Percentiles rank a stretch among this genome's conserved stretches.
Evolutionary conservation across 306 rosid genomes (phyloP).

Genomic region (Cyclanthera cordifolia): DNA sequence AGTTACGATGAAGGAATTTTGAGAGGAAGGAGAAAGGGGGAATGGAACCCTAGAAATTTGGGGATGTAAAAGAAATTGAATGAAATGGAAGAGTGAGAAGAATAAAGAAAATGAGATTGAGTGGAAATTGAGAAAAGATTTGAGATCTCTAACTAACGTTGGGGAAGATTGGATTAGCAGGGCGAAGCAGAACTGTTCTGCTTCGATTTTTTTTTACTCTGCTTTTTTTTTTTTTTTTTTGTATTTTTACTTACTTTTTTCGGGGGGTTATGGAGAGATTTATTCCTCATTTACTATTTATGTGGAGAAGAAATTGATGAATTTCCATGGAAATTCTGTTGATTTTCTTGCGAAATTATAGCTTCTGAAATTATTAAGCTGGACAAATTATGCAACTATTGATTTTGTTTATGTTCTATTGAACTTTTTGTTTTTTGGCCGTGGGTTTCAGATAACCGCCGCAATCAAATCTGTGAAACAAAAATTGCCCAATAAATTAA

Average conservation of each 20-base stretch:
- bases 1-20: constrained; percentile 4
- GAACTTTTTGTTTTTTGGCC: no score
- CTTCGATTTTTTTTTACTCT: background rate
- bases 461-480: no score
- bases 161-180: background rate
- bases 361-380: no score
- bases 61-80: background rate
- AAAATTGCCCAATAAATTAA: no score
- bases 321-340: background rate
- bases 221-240: background rate
- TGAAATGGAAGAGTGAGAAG: background rate
- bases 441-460: no score
- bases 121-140: background rate
- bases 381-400: no score
- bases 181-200: background rate
- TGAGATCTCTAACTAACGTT: background rate
- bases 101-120: background rate
- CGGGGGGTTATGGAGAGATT: background rate
- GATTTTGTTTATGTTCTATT: no score
- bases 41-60: background rate
- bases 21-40: background rate
- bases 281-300: background rate
- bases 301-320: background rate
- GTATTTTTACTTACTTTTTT: background rate
- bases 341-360: no score